phyloP scores from a whole-genome alignment of 2,329 filamentous ascomycete genomes.

The Aspergillus novofumigatus region DNA sequence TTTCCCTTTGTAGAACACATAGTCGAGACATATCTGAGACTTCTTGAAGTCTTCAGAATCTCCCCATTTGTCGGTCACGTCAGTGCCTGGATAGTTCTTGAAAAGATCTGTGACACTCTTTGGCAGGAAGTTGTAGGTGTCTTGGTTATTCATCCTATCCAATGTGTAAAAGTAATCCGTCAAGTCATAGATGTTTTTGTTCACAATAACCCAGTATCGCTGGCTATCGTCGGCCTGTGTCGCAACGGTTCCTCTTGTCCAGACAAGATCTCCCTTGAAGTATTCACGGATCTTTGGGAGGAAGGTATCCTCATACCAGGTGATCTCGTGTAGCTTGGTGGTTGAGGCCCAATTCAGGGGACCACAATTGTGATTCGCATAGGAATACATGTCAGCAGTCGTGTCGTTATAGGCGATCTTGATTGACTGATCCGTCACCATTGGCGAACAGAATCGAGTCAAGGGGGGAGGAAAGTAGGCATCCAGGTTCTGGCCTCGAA shows the following conservation, averaged over 20 bases:
- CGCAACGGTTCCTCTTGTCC: constrained; percentile 56
- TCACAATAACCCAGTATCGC: constrained; percentile 75
- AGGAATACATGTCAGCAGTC: constrained; percentile 52
- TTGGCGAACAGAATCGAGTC: constrained; percentile 65
- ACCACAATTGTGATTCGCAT: constrained; percentile 69
- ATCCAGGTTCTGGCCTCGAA: constrained; percentile 75
- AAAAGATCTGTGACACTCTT: constrained; percentile 62
- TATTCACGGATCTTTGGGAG: constrained; percentile 75
- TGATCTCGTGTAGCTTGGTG: constrained; percentile 55
- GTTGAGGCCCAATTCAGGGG: constrained; percentile 51
- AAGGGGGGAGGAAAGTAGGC: constrained; percentile 83
- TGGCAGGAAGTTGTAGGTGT: constrained; percentile 69
- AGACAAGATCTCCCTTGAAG: constrained; percentile 83
- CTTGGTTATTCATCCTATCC: constrained; percentile 51
- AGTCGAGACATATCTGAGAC: constrained; percentile 75
- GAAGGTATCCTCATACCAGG: constrained; percentile 77
- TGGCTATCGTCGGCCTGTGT: constrained; percentile 62
- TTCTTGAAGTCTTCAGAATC: constrained; percentile 51
- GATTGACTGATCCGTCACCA: constrained; percentile 59
- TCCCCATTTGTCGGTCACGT: constrained; percentile 68
- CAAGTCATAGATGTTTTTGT: constrained; percentile 76
- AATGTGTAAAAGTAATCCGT: constrained; percentile 86
- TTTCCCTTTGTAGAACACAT: constrained; percentile 76
- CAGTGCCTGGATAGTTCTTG: constrained; percentile 69
- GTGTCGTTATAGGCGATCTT: constrained; percentile 56